Percentiles rank a stretch among this genome's conserved stretches.
phyloP scores from a whole-genome alignment of 2,329 filamentous ascomycete genomes.

The Meredithiella fracta region DNA sequence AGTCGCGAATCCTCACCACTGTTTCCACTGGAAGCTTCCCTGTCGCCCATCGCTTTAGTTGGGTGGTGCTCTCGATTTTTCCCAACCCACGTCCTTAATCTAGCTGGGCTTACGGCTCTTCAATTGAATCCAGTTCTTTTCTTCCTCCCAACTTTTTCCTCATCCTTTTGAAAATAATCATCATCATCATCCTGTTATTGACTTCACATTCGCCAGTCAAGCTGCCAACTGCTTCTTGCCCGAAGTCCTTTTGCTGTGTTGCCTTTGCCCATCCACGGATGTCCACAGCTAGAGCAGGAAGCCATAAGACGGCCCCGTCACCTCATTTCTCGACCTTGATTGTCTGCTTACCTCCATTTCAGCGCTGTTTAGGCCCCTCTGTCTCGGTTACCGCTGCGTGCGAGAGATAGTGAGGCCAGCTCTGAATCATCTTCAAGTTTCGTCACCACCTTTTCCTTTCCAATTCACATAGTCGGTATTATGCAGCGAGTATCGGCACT shows the following conservation, averaged over 20 bases:
- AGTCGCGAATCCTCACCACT: background rate
- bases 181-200: too few species aligned
- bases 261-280: background rate
- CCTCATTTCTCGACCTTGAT: background rate
- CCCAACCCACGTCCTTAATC: background rate
- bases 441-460: too few species aligned
- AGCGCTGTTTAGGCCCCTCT: conserved; percentile 9
- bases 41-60: conserved; percentile 2
- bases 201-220: too few species aligned
- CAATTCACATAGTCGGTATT: background rate
- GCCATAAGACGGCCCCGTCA: background rate
- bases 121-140: conserved; percentile 3
- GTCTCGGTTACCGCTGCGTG: conserved; percentile 7
- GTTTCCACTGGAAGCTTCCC: background rate
- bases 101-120: conserved; percentile 1
- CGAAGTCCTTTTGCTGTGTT: background rate
- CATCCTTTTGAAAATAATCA: background rate
- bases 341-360: background rate
- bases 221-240: background rate
- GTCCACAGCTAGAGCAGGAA: background rate
- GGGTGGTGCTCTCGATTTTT: background rate
- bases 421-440: too few species aligned
- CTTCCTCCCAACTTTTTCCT: background rate
- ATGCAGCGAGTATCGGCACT: conserved; percentile 17
- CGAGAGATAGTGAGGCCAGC: conserved; percentile 11